Evolutionary conservation across 495 filamentous ascomycete species (phyloP), one percentile per base, ranked within the genome.

Genomic region (Podospora australis): DNA sequence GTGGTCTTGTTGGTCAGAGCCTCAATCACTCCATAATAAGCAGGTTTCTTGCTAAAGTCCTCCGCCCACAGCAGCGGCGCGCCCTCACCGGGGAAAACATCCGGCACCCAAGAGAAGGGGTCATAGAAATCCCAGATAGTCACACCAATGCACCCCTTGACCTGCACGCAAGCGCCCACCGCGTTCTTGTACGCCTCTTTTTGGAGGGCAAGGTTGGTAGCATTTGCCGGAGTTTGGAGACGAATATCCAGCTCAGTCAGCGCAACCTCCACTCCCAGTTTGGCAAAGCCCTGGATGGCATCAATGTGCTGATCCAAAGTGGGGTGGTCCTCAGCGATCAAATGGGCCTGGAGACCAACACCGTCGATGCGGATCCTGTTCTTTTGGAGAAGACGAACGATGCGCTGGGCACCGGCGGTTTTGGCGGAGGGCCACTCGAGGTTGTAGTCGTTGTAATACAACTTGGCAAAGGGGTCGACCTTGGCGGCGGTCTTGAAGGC

Each of bases 381-480:
- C 1, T 70, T 67, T 41, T 77, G 51, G 17, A 86, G 56, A 20
- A 74, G 56, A 49, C 76, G 69, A 44, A 84, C 76, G 38, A 85
- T 74, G 26, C 70, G 62, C 58, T 82, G 78, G 38, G 65, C 52
- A 4, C 74, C 69, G 16, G 44, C 54, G 6, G 58, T 59, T 49
- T 66, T 66, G 49, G 54, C 56, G 3, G 30, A 44, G 5, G 70
- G 65, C 4, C 58, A 68, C 59, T 85, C 82, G 56, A 82, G 78
- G 66, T 79, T 83, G 67, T 84, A 87, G 52, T 83, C 79, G 56
- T 85, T 85, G 68, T 80, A 81, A 56, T 83, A 85, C 16, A 85
- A 72, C 66, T 84, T 84, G 4, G 77, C 75, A 13, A 59, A 44
- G 1, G 75, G 79, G 55, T 84, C 81, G 3, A 68, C 72, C 10